Base-by-base conservation (phyloP, 305 asterid species). In the Rubia tinctorum region DNA sequence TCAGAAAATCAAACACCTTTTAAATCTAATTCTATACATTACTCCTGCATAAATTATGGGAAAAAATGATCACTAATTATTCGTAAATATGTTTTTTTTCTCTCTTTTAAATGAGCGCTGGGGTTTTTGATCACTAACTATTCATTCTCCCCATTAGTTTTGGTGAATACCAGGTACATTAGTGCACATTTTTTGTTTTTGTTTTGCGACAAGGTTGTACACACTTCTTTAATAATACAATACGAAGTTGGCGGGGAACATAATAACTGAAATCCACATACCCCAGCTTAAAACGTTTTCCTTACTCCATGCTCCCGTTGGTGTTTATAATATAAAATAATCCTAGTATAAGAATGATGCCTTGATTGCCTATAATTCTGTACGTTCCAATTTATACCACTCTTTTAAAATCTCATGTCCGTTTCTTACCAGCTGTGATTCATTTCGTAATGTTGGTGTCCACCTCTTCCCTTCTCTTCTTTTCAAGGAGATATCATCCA, bases 271-370 rank as follows among this genome's bases (percentile, higher is more conserved):
- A 68, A 12, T 15, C 71, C 59, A n/a, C 53, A 10, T 18, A 7
- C 5, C 5, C 49, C 49, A 39, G 11, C 5, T n/a, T n/a, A 42
- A 63, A 37, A 25, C 67, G 74, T 56, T 40, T 58, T 71, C 56
- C 56, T 58, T 71, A 13, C 75, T 71, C 44, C 56, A 56, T 2
- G 37, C 20, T 22, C 56, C 67, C 67, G 75, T 58, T 71, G 27
- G 0, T 42, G 66, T 13, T 4, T 30, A 15, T n/a, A 17, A 65
- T 65, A 39, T 64, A 40, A 18, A 8, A 66, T 66, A n/a, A 66
- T 53, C 20, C 5, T 49, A 3, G 3, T 14, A 17, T 51, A 20
- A 51, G 5, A 14, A 51, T 64, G 69, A 39, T 64, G 23, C 47
- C 68, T 37, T 64, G 68, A 65, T 65, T 66, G 70, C 53, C 55